Base-by-base conservation (phyloP, 2,329 filamentous ascomycete genomes). In the Penicillium concentricum region DNA sequence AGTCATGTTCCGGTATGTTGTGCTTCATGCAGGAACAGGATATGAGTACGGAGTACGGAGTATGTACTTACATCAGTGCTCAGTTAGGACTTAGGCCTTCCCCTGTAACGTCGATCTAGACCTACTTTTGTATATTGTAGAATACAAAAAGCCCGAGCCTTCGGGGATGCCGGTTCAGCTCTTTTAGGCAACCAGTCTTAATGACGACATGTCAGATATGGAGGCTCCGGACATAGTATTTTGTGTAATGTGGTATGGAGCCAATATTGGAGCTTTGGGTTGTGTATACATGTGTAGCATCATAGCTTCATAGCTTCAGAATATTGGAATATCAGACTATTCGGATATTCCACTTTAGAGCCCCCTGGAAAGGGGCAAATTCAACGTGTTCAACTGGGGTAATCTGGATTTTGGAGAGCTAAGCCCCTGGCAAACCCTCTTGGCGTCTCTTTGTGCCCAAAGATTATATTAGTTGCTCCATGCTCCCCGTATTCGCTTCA, bases 1-100 rank as follows among this genome's bases (percentile, higher is more conserved):
- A 46, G 44, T 13, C 24, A 32, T 32, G 8, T 22, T 34, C 18
- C 30, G 30, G 32, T 35, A 46, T 24, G 44, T 46, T 46, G 15
- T 46, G 20, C 44, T 46, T 46, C 44, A 46, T 46, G 44, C 44
- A 46, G 44, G 44, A 46, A 46, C 44, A 46, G 30, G 10, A 46
- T 34, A 32, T 46, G 30, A 4, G 28, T 34, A 34, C 13, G 28
- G 28, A 30, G 8, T 10, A 30, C 28, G 24, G 24, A n/a, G n/a
- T n/a, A n/a, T n/a, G n/a, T n/a, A n/a, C n/a, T n/a, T n/a, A n/a
- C n/a, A n/a, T n/a, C n/a, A n/a, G n/a, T n/a, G n/a, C n/a, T n/a
- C n/a, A n/a, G n/a, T n/a, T n/a, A n/a, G 28, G 30, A 30, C 13
- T 22, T 22, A 26, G 24, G 6, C 24, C 24, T 22, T 7, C 13